These are phyloP conservation scores for Penicillium goetzii DNA, from an alignment of 495 filamentous ascomycete species.

Conservation along the genomic window DNA sequence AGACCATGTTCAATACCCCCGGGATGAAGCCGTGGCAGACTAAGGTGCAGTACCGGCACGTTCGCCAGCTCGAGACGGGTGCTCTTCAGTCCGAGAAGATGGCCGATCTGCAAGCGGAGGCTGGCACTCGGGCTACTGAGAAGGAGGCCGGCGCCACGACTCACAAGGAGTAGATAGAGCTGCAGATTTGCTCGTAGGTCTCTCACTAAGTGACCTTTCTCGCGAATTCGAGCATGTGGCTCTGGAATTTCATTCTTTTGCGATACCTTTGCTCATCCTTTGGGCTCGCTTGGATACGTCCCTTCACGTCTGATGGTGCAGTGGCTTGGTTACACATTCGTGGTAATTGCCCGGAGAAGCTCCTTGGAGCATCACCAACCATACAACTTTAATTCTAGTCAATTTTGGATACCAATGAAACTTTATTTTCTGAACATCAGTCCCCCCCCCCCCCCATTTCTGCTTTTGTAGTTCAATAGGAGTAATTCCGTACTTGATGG, in stretches of 20 bases:
- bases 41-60: constrained; percentile 41
- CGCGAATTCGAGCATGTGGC: neutral
- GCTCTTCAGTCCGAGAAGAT: constrained; percentile 36
- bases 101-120: constrained; percentile 24
- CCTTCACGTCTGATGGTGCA: neutral
- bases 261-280: neutral
- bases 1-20: constrained; percentile 68
- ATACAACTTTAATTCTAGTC: neutral
- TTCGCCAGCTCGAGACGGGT: constrained; percentile 35
- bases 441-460: neutral
- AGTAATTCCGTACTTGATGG: too few species aligned
- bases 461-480: too few species aligned
- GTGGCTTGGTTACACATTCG: neutral
- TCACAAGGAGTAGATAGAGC: constrained; percentile 4
- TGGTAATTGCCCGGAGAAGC: neutral
- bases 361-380: neutral
- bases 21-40: constrained; percentile 71
- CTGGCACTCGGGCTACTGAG: constrained; percentile 5
- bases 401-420: neutral
- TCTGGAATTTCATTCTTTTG: neutral
- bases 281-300: neutral
- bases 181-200: neutral
- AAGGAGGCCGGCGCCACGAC: constrained; percentile 13
- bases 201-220: neutral
- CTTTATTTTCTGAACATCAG: neutral